phyloP scores from a whole-genome alignment of 2,329 filamentous ascomycete species.

The Pestalotiopsis sp. region DNA sequence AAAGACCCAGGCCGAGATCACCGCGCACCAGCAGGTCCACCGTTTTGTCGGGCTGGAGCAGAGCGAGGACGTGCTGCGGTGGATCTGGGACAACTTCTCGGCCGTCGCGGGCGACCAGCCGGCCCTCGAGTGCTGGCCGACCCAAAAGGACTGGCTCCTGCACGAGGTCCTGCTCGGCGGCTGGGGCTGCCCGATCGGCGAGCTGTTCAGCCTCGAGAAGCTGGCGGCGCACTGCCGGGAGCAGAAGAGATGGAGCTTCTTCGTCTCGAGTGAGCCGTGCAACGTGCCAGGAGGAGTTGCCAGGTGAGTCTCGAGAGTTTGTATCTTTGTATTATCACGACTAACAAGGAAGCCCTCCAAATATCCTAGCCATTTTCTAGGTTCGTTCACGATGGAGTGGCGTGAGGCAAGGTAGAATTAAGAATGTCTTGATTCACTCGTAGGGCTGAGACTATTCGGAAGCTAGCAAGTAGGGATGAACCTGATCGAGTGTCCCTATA shows the following conservation, averaged over 20 bases:
- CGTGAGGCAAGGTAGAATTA: not conserved
- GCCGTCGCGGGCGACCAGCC: conserved; percentile 48
- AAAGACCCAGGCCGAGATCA: conserved; percentile 40
- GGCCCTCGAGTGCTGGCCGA: conserved; percentile 41
- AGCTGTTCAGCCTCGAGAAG: conserved; percentile 51
- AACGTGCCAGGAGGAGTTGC: conserved; percentile 44
- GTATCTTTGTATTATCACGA: not conserved
- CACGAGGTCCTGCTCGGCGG: conserved; percentile 52
- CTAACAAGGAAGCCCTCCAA: conserved; percentile 31
- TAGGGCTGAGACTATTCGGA: not conserved
- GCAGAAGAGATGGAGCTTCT: conserved; percentile 45
- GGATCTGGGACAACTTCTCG: conserved; percentile 43
- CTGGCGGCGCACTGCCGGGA: conserved; percentile 41
- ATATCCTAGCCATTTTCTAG: conserved; percentile 39
- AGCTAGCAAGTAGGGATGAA: not conserved
- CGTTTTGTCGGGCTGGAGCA: conserved; percentile 51
- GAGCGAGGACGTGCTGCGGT: conserved; percentile 44
- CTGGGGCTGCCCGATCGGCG: conserved; percentile 54
- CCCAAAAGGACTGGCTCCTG: conserved; percentile 25
- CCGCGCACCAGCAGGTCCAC: conserved; percentile 39
- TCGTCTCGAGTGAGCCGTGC: conserved; percentile 48
- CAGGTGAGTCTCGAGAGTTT: conserved; percentile 21
- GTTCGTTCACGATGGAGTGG: not conserved
- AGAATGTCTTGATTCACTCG: not conserved
- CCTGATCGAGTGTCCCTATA: not conserved